A percentile compares a stretch with the other conserved stretches of the same genome.
phyloP scores from a whole-genome alignment of 495 filamentous ascomycete species.

The Extremus antarcticus region DNA sequence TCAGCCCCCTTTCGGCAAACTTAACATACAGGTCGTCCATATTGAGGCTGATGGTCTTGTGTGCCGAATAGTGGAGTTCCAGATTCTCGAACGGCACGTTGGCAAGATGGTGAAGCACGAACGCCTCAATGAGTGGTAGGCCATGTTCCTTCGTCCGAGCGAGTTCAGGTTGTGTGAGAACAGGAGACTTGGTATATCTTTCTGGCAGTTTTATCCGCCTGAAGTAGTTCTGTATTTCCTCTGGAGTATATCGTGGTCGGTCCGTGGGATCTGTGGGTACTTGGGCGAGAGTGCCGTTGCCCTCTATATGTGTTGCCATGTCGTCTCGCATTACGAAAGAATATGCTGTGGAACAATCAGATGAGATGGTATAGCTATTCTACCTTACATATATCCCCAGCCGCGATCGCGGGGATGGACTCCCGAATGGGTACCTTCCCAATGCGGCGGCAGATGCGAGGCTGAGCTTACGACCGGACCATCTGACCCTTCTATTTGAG shows the following conservation, averaged over 20 bases:
- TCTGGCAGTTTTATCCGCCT: slow-evolving; percentile 8
- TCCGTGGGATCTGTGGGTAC: slow-evolving; percentile 6
- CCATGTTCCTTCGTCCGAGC: slow-evolving; percentile 13
- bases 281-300: slow-evolving; percentile 3
- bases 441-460: no score
- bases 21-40: slow-evolving; percentile 52
- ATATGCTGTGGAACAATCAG: no score
- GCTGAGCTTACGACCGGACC: no score
- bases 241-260: slow-evolving; percentile 9
- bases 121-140: slow-evolving; percentile 8
- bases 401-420: no score
- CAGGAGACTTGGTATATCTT: slow-evolving; percentile 1
- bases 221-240: slow-evolving; percentile 13
- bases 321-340: no score
- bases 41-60: slow-evolving; percentile 43
- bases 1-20: slow-evolving; percentile 38
- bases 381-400: no score
- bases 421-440: no score
- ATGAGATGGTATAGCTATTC: no score
- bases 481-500: no score
- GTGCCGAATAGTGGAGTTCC: slow-evolving; percentile 44
- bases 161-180: slow-evolving; percentile 1
- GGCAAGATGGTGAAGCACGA: slow-evolving; percentile 10
- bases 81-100: slow-evolving; percentile 63
- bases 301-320: neutral